Percentiles rank a stretch among this genome's conserved stretches.
These are phyloP conservation scores for Fusarium paranaense DNA, from an alignment of 2,329 filamentous ascomycete species.

Conservation along the genomic window DNA sequence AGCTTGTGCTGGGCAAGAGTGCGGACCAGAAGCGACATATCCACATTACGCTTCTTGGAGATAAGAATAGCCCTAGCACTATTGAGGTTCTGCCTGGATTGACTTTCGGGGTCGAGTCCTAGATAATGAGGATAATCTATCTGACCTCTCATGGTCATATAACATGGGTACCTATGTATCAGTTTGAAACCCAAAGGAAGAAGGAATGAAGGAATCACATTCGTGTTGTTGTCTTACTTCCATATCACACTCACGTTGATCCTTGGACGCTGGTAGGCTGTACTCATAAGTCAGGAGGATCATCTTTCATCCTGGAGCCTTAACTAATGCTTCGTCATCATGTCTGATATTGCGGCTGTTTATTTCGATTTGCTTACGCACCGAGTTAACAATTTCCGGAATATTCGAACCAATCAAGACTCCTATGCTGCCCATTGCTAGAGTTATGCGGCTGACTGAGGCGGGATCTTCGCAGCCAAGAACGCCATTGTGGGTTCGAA, in stretches of 20 bases:
- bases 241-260: not conserved
- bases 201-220: not conserved
- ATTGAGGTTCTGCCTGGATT: slow-evolving; percentile 22
- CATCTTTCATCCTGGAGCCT: not conserved
- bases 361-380: not conserved
- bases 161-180: not conserved
- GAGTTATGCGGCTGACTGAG: not conserved
- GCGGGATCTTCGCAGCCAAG: not conserved
- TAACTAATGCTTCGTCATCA: not conserved
- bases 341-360: not conserved
- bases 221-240: not conserved
- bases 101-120: slow-evolving; percentile 2
- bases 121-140: not conserved
- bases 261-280: not conserved
- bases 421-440: not conserved
- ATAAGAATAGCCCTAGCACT: not conserved
- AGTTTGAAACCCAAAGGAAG: not conserved
- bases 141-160: not conserved
- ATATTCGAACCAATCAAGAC: not conserved
- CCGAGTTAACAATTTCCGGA: not conserved
- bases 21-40: not conserved
- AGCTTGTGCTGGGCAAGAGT: not conserved
- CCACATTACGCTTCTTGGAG: slow-evolving; percentile 2
- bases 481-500: not conserved
- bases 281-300: not conserved